Percentiles rank a stretch among this genome's conserved stretches.
phyloP scores from a whole-genome alignment of 441 rosid genomes.

The Flueggea neowawraea region DNA sequence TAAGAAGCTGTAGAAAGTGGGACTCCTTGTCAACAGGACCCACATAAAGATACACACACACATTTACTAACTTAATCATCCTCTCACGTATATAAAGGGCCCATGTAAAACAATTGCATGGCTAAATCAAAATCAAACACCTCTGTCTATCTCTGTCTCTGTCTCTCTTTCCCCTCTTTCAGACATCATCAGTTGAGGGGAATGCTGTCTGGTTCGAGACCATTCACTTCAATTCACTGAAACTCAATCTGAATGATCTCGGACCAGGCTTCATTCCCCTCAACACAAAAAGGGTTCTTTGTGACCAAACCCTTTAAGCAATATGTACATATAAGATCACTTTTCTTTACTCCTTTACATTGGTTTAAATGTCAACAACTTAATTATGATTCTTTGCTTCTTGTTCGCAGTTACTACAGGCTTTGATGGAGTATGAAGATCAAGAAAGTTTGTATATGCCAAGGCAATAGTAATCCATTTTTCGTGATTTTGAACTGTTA shows the following conservation, averaged over 20 bases:
- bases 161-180: conserved; percentile 6
- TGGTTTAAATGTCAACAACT: background rate
- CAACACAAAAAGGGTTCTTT: conserved; percentile 28
- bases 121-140: conserved; percentile 31
- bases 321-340: background rate
- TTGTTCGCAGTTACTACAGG: background rate
- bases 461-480: too few species aligned
- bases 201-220: conserved; percentile 92
- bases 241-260: conserved; percentile 41
- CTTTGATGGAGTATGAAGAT: too few species aligned
- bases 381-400: background rate
- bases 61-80: background rate
- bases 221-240: conserved; percentile 23
- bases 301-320: background rate
- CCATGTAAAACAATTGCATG: conserved; percentile 29
- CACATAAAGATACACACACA: conserved; percentile 16
- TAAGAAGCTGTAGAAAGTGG: conserved; percentile 23
- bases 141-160: conserved; percentile 8
- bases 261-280: conserved; percentile 99
- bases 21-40: conserved; percentile 25
- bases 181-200: conserved; percentile 54
- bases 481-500: too few species aligned
- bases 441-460: too few species aligned
- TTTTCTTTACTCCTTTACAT: background rate
- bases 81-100: conserved; percentile 41